Base-by-base conservation (phyloP, 441 rosid species). In the Bocquillonia castaneifolia region DNA sequence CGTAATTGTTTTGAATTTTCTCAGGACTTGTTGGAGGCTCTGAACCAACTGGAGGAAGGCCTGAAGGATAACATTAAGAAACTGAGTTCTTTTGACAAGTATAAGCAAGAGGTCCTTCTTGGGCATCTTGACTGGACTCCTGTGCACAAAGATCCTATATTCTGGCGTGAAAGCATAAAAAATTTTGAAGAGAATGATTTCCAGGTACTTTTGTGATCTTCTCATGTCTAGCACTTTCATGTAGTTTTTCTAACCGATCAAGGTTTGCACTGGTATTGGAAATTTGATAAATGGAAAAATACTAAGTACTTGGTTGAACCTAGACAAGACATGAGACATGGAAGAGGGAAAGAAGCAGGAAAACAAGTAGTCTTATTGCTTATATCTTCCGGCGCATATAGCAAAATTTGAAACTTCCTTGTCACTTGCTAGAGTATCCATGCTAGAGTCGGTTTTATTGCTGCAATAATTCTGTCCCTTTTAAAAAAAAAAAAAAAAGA, bases 101-200 rank as follows among this genome's bases (percentile, higher is more conserved):
- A 94, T 76, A 94, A 90, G 85, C 99, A 94, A 80, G 99, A 90
- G 81, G 96, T 90, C 74, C 97, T 92, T 63, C 98, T 90, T 39
- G 98, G 97, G 34, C 96, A 90, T 68, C 96, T 94, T 66, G 99
- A 94, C 72, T 94, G 99, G 99, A 87, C 93, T 74, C 95, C 98
- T 42, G 83, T 94, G 94, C 99, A 94, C 86, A 94, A 94, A 78
- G 98, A 94, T 71, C 85, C 88, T 60, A 60, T 78, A 51, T 94
- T 94, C 81, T 94, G 99, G 99, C 97, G 99, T 39, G 99, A 95
- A 64, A 95, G 88, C 64, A 82, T 95, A 31, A 82, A 84, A 3
- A 69, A 70, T 86, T 92, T 95, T 69, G 99, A 92, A 81, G 99
- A 92, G 78, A 90, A 85, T 69, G 95, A 95, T 81, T 92, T 95